Evolutionary conservation across 169 alveolate species (phyloP).

Genomic region (Plasmodium relictum): DNA sequence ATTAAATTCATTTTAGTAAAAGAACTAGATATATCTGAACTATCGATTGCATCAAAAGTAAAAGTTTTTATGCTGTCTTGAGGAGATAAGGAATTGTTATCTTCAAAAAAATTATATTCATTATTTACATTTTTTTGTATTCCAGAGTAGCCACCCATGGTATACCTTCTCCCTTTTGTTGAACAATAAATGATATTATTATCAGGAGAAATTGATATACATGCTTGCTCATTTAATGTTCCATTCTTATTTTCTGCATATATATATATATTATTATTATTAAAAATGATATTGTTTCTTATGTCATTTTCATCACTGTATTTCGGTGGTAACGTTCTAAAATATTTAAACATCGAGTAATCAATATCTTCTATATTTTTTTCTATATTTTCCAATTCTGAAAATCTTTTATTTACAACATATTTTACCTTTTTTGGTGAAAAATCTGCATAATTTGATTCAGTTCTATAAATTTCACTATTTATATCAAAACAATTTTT

Average conservation of each 20-base stretch:
- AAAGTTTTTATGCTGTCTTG: conserved; percentile 62
- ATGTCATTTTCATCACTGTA: conserved; percentile 76
- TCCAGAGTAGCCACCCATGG: conserved; percentile 75
- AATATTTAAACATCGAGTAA: conserved; percentile 47
- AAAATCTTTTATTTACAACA: conserved; percentile 68
- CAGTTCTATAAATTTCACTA: conserved; percentile 69
- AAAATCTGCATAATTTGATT: conserved; percentile 74
- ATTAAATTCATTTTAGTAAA: conserved; percentile 74
- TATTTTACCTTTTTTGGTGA: conserved; percentile 59
- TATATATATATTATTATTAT: conserved; percentile 67
- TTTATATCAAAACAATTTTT: conserved; percentile 34
- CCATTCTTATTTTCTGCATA: conserved; percentile 78
- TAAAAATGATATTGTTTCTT: conserved; percentile 73
- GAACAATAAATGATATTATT: conserved; percentile 69
- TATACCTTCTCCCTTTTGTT: conserved; percentile 72
- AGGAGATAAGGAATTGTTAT: conserved; percentile 14
- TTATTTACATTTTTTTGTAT: conserved; percentile 74
- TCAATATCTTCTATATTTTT: conserved; percentile 73
- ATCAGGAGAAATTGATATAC: conserved; percentile 73
- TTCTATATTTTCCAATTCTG: conserved; percentile 68
- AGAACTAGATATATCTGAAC: conserved; percentile 63
- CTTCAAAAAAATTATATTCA: conserved; percentile 72
- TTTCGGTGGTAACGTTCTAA: conserved; percentile 74
- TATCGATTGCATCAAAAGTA: conserved; percentile 55
- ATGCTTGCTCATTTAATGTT: conserved; percentile 76